Base-by-base conservation (phyloP, 1,284 basidiomycete genomes). In the Ganoderma sinense region DNA sequence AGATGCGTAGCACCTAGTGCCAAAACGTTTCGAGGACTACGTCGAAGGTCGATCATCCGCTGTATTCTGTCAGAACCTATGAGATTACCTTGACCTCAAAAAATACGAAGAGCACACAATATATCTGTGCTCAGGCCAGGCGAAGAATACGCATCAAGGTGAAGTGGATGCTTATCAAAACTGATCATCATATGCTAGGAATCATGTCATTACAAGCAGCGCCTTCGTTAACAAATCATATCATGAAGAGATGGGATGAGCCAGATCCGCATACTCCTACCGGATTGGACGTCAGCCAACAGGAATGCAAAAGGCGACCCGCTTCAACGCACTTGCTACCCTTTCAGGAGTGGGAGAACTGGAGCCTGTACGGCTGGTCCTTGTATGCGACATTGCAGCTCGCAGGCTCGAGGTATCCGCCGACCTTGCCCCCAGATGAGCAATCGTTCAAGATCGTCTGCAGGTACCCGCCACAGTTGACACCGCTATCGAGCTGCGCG, bases 1-100 rank as follows among this genome's bases (percentile, higher is more conserved):
- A 68, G 81, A 83, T 53, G 78, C 78, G 69, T 82, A 70, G 73
- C 36, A 23, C 20, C 6, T 13, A 31, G 11, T 3, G 5, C 13
- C 18, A 36, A 36, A 31, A 33, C 16, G 7, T 7, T 13, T 16
- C 31, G 16, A 40, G 58, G 39, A 60, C 14, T 60, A n/a, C 36
- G 36, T 23, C 14, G n/a, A 13, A 39, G 3, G 7, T 60, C 18
- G 18, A 60, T 60, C 20, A 39, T n/a, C 8, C 55, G 13, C 36
- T 60, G 58, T 60, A 60, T 39, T 40, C 11, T 60, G n/a, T 60
- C 36, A 4, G 8, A 10, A 3, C 10, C n/a, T 60, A 60, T 60
- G 58, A 14, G 0, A 60, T 53, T 26, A 29, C 29, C 51, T 53
- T 53, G 10, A 29, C 13, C 51, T 29, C 26, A n/a, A 53, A 29